A percentile compares a stretch with the other conserved stretches of the same genome.
phyloP scores from a whole-genome alignment of 2,329 filamentous ascomycete genomes.

The Blastomyces parvus region DNA sequence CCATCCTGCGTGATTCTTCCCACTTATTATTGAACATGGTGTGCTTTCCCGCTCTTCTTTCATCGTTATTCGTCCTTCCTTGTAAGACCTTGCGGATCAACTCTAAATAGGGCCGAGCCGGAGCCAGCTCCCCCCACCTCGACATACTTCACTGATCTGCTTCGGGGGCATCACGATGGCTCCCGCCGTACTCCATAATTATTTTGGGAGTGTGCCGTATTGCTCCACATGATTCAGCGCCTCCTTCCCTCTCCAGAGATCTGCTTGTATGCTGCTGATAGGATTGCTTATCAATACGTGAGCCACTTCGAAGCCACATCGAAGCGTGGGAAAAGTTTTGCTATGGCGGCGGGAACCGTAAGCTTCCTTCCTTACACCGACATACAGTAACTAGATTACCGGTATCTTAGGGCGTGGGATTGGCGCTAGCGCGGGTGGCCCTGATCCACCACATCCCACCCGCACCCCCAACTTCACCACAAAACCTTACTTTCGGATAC shows the following conservation, averaged over 20 bases:
- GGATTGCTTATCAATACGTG: neutral
- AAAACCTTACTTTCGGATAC: neutral
- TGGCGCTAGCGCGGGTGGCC: neutral
- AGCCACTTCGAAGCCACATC: neutral
- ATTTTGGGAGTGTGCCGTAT: neutral
- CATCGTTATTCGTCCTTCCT: neutral
- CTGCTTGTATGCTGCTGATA: neutral
- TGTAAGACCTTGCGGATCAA: neutral
- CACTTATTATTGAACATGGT: neutral
- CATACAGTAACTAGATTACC: neutral
- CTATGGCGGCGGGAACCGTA: neutral
- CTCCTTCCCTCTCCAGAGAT: neutral
- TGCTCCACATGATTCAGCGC: neutral
- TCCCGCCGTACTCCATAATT: neutral
- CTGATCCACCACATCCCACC: constrained; percentile 3
- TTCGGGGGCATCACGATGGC: neutral
- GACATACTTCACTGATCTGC: neutral
- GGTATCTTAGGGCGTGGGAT: neutral
- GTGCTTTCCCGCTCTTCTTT: neutral
- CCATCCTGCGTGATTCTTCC: neutral
- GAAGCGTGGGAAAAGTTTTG: neutral
- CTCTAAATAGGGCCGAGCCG: neutral
- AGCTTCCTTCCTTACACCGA: neutral
- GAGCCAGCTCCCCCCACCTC: neutral
- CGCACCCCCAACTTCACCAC: neutral